Base-by-base conservation (phyloP, 73 alveolate genomes). In the Uronychia binucleata region DNA sequence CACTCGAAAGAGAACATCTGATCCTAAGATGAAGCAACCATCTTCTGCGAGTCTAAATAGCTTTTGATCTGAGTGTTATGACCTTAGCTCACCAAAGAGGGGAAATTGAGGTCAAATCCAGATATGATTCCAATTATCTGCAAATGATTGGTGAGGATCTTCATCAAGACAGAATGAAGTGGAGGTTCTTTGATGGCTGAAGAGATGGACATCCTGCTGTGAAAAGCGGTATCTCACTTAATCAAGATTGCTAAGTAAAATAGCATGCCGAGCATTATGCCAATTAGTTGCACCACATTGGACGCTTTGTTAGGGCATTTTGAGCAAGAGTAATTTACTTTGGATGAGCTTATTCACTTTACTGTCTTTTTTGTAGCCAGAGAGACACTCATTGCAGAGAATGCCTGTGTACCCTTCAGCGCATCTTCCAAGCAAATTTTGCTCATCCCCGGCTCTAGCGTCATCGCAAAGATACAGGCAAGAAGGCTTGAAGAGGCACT, bases 1-100 rank as follows among this genome's bases (percentile, higher is more conserved):
- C 96, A 90, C 34, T 90, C 96, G 75, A 90, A 77, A 0, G 93
- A 86, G n/a, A 90, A 76, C 1, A 90, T 28, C 33, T 86, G 87
- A 0, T 86, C 92, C 1, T 86, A 34, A 13, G 59, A 81, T 28
- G 83, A 33, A 27, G 86, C 35, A 14, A 78, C 92, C 35, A 31
- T 27, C 11, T 59, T 14, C 33, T 89, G 35, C 1, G 75, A 31
- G 14, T 34, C 88, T 29, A 76, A 28, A 26, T 85, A 0, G 0
- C 58, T 13, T 0, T 77, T 13, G 0, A 89, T 85, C 46, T 74
- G 85, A 26, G 13, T 14, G 29, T 46, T 46, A 5, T 46, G 5
- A 46, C 5, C 67, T 11, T 11, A 11, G 67, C 5, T 46, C 19
- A 46, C 67, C 67, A 46, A 11, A 11, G 67, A 46, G 19, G 95